Base-by-base conservation (phyloP, 1,139 yeast genomes). In the Suhomyces anneliseae region DNA sequence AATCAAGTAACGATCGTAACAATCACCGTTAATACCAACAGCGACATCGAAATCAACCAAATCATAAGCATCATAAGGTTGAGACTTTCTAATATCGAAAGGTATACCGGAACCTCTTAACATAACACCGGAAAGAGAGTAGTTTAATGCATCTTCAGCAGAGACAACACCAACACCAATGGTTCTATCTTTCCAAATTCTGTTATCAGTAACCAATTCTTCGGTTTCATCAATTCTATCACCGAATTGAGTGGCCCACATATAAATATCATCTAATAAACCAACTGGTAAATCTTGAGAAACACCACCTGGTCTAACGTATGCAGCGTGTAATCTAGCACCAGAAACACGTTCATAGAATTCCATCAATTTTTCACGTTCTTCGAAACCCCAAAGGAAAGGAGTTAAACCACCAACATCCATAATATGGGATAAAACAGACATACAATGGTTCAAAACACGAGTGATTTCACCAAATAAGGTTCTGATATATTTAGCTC, bases 171-270 rank as follows among this genome's bases (percentile, higher is more conserved):
- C 96, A 51, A 89, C 86, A 57, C 82, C 90, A 52, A 83, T 71
- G 39, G 95, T 87, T 77, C 96, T 85, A 64, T 87, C 87, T 71
- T 85, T 87, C 96, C 96, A 89, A 70, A 89, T 89, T 74, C 96
- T 86, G 72, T 89, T 89, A 66, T 88, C 96, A 44, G 96, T 87
- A 56, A 87, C 79, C 72, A 89, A 79, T 70, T 89, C 96, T 74
- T 89, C 96, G 53, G 87, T 83, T 70, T 89, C 96, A 69, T 89
- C 96, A 59, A 89, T 71, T 75, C 96, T 83, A 73, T 89, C 96
- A 65, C 96, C 96, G 59, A 89, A 89, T 74, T 89, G 96, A 35
- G 96, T 89, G 48, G 96, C 96, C 96, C 96, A 89, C 93, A 88
- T 88, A 72, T 87, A 89, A 60, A 89, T 89, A 65, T 89, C 96